phyloP scores from a whole-genome alignment of 257 asterid genomes.

The Nicotiana tomentosiformis region DNA sequence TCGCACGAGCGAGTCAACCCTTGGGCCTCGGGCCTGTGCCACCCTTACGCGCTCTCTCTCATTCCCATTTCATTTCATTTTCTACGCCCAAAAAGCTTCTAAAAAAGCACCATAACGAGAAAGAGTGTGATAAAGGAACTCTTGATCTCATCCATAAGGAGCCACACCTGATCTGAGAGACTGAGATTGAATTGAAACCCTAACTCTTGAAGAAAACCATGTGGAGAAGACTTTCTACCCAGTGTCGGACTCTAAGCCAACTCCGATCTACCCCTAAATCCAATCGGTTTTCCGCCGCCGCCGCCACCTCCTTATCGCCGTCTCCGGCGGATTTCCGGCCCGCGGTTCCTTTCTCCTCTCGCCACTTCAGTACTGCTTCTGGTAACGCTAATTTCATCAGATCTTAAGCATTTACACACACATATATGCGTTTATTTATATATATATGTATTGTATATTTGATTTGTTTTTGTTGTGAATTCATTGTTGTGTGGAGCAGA shows the following conservation, averaged over 20 bases:
- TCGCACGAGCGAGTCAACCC: conserved; percentile 28
- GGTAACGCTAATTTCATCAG: conserved; percentile 42
- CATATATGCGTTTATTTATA: not conserved
- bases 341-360: conserved; percentile 29
- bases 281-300: conserved; percentile 28
- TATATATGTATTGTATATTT: not conserved
- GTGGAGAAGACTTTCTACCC: conserved; percentile 72
- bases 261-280: conserved; percentile 47
- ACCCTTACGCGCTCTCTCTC: conserved; percentile 1
- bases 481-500: conserved; percentile 20
- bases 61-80: not conserved
- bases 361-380: conserved; percentile 48
- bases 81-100: not conserved
- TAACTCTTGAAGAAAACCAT: conserved; percentile 34
- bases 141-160: conserved; percentile 11
- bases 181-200: conserved; percentile 32
- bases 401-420: not conserved
- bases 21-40: conserved; percentile 4
- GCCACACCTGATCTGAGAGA: conserved; percentile 34
- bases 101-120: not conserved
- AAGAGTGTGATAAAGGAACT: not conserved
- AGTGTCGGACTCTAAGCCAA: conserved; percentile 38
- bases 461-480: not conserved
- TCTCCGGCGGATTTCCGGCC: conserved; percentile 33
- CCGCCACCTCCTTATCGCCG: conserved; percentile 9